These are phyloP conservation scores for Leishmania aethiopica DNA, from an alignment of 208 protist genomes.

Conservation along the genomic window DNA sequence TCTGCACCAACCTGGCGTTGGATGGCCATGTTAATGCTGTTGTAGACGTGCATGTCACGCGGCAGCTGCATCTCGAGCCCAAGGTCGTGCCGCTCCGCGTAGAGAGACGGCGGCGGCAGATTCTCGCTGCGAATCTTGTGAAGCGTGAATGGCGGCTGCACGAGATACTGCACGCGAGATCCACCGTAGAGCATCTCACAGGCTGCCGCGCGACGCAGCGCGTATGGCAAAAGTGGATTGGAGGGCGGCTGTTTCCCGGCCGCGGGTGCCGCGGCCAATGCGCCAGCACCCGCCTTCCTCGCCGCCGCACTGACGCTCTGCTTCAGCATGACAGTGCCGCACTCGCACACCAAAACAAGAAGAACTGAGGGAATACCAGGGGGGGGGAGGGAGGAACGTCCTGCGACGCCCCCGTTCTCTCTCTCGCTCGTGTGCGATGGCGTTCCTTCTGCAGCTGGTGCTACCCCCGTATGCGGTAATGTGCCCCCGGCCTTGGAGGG, in stretches of 20 bases:
- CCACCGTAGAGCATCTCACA: constrained; percentile 85
- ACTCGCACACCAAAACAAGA: background rate
- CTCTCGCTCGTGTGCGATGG: background rate
- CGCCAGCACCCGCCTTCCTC: constrained; percentile 3
- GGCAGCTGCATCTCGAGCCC: constrained; percentile 71
- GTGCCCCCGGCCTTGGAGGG: background rate
- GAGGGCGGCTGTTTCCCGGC: background rate
- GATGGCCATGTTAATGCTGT: constrained; percentile 32
- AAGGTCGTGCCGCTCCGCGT: constrained; percentile 58
- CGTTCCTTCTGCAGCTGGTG: background rate
- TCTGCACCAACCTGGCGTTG: constrained; percentile 39
- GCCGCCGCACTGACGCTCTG: background rate
- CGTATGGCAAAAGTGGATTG: constrained; percentile 69
- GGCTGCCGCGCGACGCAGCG: constrained; percentile 60
- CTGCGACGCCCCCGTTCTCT: background rate
- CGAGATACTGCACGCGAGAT: constrained; percentile 64
- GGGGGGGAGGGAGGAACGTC: background rate
- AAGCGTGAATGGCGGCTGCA: constrained; percentile 49
- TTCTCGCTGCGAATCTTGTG: constrained; percentile 56
- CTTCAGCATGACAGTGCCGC: constrained; percentile 18
- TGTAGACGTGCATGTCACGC: constrained; percentile 31
- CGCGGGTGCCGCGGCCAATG: background rate
- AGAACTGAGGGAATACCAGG: background rate
- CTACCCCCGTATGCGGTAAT: background rate
- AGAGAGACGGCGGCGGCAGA: constrained; percentile 60